These are phyloP conservation scores for Tulasnella sp. DNA, from an alignment of 768 basidiomycete genomes.

Conservation along the genomic window DNA sequence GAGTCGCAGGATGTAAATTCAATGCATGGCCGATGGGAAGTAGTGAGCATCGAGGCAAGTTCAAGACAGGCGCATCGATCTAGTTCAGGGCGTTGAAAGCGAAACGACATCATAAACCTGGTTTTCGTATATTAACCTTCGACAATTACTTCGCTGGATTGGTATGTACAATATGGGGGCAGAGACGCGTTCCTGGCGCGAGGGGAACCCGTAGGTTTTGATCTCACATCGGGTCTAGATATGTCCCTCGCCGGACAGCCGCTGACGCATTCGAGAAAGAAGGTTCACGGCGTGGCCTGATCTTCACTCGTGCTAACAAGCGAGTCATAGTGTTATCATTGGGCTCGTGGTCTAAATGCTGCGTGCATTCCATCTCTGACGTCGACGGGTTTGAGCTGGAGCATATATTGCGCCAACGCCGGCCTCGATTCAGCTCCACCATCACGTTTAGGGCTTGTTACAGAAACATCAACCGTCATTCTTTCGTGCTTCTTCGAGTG, in stretches of 20 bases:
- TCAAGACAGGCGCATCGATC: too few species aligned
- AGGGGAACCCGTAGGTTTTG: too few species aligned
- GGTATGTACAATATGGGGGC: too few species aligned
- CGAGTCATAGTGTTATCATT: neutral
- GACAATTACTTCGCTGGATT: too few species aligned
- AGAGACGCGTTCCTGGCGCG: too few species aligned
- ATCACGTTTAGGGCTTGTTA: neutral
- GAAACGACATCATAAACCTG: too few species aligned
- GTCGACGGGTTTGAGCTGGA: neutral
- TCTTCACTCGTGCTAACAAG: neutral
- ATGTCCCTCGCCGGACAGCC: too few species aligned
- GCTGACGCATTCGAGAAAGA: too few species aligned
- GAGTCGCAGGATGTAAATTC: neutral
- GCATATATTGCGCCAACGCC: neutral
- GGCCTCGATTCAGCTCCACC: neutral
- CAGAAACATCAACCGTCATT: neutral
- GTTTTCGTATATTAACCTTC: too few species aligned
- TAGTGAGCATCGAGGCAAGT: neutral
- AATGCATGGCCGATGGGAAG: neutral
- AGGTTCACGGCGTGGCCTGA: too few species aligned
- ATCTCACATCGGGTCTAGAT: too few species aligned
- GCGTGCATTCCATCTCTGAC: neutral
- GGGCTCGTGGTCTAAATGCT: neutral
- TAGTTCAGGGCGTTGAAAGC: too few species aligned
- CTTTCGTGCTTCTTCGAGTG: neutral